Evolutionary conservation across 106 monocot genomes (phyloP), one percentile per base, ranked within the genome.

Genomic region (Platanthera guangdongensis): DNA sequence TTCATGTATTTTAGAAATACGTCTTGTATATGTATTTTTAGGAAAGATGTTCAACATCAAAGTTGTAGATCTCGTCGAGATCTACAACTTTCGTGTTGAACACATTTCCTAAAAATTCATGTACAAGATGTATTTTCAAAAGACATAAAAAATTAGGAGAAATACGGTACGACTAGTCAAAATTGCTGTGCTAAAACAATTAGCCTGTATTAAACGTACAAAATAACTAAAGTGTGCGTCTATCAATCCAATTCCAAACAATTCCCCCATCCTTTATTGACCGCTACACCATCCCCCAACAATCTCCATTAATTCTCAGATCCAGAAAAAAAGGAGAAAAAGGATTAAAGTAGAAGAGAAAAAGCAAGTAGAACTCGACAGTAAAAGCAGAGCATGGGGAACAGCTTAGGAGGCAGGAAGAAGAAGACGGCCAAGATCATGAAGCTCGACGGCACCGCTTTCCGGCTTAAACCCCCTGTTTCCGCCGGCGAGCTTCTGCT

Each of bases 401-500:
- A 84, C 55, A 65, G 46, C 16, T 45, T 80, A 1, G 80, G 80
- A 10, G 71, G 71, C 8, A 73, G 49, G 54, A 81, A 52, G 45
- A 83, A 54, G 77, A 74, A 9, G 22, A 84, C 76, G 6, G 80
- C 67, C 5, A 84, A 84, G 68, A 74, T 84, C 8, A 81, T 84
- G 84, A 84, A 80, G 80, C 32, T 81, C 12, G 80, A 84, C 50
- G 84, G 84, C 47, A 68, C 32, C 46, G 64, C 77, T 18, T 19
- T 81, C 80, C 72, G 54, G n/a, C 21, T 72, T 19, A 83, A 83
- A 21, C 55, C 75, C 0, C 78, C 83, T 7, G 54, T 75, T 4
- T 19, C 14, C 11, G 80, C 70, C 46, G 71, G 69, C 12, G 74
- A 80, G 22, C 65, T 71, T 25, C 49, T 83, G 12, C 75, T 71